Percentiles rank a stretch among this genome's conserved stretches.
Evolutionary conservation across 441 rosid species (phyloP).

Genomic region (Euphorbia corollata): DNA sequence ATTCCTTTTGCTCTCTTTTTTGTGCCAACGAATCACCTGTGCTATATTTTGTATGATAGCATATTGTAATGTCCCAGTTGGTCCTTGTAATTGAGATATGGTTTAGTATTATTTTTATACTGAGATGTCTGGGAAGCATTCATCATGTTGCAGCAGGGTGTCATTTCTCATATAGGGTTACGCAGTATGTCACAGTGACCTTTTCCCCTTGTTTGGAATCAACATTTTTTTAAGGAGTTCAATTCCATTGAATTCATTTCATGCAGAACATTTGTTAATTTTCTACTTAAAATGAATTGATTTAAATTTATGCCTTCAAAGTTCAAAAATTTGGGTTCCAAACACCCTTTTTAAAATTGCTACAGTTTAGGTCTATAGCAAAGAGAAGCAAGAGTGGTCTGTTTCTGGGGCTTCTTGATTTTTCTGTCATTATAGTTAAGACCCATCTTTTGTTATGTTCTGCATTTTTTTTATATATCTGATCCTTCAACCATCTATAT

Average conservation of each 20-base stretch:
- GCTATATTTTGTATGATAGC: neutral
- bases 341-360: neutral
- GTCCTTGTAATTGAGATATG: neutral
- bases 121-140: constrained; percentile 13
- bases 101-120: neutral
- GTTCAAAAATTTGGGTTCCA: too few species aligned
- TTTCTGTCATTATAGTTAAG: constrained; percentile 1
- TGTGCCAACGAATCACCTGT: neutral
- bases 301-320: too few species aligned
- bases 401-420: neutral
- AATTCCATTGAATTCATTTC: too few species aligned
- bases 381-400: neutral
- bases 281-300: too few species aligned
- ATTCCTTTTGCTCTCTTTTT: neutral
- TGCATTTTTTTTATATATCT: neutral
- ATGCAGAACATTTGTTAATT: too few species aligned
- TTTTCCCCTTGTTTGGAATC: neutral
- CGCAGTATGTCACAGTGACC: neutral
- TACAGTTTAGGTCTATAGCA: neutral
- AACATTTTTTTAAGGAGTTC: too few species aligned
- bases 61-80: neutral
- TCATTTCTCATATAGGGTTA: neutral
- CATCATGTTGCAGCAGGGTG: neutral
- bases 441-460: neutral
- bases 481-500: neutral